phyloP scores from a whole-genome alignment of 2,329 filamentous ascomycete genomes.

The Didymella pomorum region DNA sequence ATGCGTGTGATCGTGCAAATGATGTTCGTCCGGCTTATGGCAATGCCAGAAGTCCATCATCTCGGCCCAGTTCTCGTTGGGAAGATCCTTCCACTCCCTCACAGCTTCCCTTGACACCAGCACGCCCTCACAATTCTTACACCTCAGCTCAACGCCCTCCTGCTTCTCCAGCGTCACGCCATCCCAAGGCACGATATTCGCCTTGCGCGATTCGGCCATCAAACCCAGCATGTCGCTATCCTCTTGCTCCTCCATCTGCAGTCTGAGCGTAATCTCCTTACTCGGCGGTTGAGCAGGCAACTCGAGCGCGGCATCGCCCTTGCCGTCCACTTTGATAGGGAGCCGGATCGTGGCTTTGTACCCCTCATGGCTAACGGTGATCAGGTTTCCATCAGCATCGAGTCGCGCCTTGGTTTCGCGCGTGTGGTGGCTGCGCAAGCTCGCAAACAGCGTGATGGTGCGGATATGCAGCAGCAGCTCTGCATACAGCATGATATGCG shows the following conservation, averaged over 20 bases:
- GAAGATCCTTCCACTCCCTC: constrained; percentile 84
- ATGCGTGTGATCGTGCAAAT: constrained; percentile 61
- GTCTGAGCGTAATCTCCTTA: constrained; percentile 62
- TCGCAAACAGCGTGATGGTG: constrained; percentile 65
- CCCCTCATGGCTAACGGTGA: constrained; percentile 58
- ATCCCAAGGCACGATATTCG: constrained; percentile 55
- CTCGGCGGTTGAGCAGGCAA: constrained; percentile 57
- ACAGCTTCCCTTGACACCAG: constrained; percentile 32
- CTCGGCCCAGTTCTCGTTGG: constrained; percentile 97
- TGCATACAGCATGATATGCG: constrained; percentile 60
- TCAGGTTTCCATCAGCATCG: constrained; percentile 53
- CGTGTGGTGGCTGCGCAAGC: constrained; percentile 56
- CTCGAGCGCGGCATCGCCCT: constrained; percentile 57
- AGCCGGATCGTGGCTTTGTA: constrained; percentile 56
- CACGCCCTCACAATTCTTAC: constrained; percentile 36
- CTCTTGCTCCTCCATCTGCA: constrained; percentile 59
- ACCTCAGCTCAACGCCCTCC: constrained; percentile 32
- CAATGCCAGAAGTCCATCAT: constrained; percentile 99
- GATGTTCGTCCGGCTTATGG: constrained; percentile 80
- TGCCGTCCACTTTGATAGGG: constrained; percentile 55
- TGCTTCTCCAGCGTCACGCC: constrained; percentile 45
- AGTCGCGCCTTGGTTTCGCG: constrained; percentile 55
- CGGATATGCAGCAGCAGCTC: constrained; percentile 69
- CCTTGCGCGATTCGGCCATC: constrained; percentile 43
- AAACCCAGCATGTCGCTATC: constrained; percentile 41